Evolutionary conservation across 805 yeast species (phyloP), one percentile per base, ranked within the genome.

Genomic region (Metschnikowia santaceciliae): DNA sequence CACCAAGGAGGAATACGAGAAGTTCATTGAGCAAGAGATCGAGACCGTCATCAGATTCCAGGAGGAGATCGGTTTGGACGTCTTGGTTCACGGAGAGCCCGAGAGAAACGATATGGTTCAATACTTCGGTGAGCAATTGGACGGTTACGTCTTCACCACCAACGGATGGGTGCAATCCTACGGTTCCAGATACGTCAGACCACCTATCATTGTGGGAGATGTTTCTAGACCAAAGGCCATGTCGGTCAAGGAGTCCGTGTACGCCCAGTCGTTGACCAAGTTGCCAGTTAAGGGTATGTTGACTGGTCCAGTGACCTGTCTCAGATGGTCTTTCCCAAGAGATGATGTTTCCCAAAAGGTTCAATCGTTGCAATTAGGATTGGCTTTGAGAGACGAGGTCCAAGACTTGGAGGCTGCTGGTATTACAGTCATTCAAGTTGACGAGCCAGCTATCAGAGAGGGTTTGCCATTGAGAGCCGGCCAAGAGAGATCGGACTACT

Each of bases 241-340:
- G 97, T 85, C 99, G 65, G 98, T 94, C 64, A 92, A 90, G 83
- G 99, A 94, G 83, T 91, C 97, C 57, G 96, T 94, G 69, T 94
- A 90, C 78, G 99, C 99, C 66, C 99, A 94, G 83, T 88, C 96
- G 58, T 77, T 94, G 72, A 90, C 97, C 69, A 76, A 83, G 67
- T 88, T 88, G 81, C 97, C 97, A 72, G 88, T 94, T 84, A 94
- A 94, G 84, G 99, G 99, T 89, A 94, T 94, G 99, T 86, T 94
- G 74, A 91, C 99, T 72, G 99, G 99, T 79, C 99, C 99, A 74
- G 94, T 94, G 68, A 94, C 99, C 72, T 90, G 96, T 79, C 86
- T 94, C 75, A 89, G 99, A 85, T 94, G 99, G 99, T 94, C 99
- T 66, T 94, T 94, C 97, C 99, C 99, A 81, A 90, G 99, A 87